Evolutionary conservation across 2,329 filamentous ascomycete species (phyloP).

Genomic region (Furcasterigmium sp.): DNA sequence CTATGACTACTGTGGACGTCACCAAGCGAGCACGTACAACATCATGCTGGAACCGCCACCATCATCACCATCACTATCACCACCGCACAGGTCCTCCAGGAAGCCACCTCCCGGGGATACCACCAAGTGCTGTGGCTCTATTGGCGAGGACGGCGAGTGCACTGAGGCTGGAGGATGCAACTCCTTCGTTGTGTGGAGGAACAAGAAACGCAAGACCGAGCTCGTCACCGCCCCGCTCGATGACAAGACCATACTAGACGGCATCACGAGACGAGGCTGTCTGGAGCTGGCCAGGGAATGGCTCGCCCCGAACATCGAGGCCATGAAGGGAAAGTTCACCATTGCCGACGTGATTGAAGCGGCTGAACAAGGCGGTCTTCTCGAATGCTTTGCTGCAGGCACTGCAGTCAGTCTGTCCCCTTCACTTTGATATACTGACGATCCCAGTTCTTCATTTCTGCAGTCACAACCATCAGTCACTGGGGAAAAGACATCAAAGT

Average conservation of each 20-base stretch:
- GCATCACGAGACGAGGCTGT: slow-evolving; percentile 60
- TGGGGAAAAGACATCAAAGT: background rate
- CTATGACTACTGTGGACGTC: too few species aligned
- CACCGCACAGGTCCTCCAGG: too few species aligned
- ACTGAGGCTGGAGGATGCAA: slow-evolving; percentile 66
- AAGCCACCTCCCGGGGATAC: too few species aligned
- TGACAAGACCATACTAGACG: slow-evolving; percentile 60
- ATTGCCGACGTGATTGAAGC: slow-evolving; percentile 56
- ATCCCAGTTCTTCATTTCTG: background rate
- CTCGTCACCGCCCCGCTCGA: slow-evolving; percentile 61
- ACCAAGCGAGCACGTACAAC: too few species aligned
- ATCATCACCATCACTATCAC: too few species aligned
- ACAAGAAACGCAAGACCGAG: slow-evolving; percentile 44
- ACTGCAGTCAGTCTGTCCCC: slow-evolving; percentile 45
- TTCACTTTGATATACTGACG: background rate
- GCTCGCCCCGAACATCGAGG: slow-evolving; percentile 37
- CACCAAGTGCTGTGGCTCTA: slow-evolving; percentile 59
- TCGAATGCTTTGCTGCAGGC: slow-evolving; percentile 63
- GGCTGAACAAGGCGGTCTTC: slow-evolving; percentile 48
- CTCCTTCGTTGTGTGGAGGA: slow-evolving; percentile 61
- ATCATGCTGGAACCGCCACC: too few species aligned
- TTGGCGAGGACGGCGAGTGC: slow-evolving; percentile 53
- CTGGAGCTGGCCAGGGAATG: slow-evolving; percentile 50
- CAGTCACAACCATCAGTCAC: background rate
- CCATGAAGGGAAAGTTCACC: slow-evolving; percentile 57